These are phyloP conservation scores for Candida tallmaniae DNA, from an alignment of 805 yeast species.

Conservation along the genomic window DNA sequence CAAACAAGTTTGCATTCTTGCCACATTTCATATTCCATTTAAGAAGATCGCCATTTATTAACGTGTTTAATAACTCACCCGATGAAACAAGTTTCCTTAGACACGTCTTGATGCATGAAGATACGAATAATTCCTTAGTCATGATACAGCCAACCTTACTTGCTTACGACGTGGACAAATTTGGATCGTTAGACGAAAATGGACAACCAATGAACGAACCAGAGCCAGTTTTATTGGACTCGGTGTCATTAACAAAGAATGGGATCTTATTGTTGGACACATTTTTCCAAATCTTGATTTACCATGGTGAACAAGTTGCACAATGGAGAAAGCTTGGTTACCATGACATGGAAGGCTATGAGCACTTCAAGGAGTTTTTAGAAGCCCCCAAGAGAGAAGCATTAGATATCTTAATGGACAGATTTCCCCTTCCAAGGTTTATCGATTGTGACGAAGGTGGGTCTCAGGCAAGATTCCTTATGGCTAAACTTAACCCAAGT, in stretches of 20 bases:
- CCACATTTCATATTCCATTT: conserved; percentile 96
- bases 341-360: conserved; percentile 58
- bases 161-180: conserved; percentile 46
- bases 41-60: conserved; percentile 93
- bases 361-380: conserved; percentile 53
- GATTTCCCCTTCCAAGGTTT: conserved; percentile 79
- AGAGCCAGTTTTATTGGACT: conserved; percentile 87
- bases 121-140: conserved; percentile 84
- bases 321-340: conserved; percentile 64
- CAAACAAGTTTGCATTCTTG: conserved; percentile 78
- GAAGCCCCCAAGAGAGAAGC: conserved; percentile 64
- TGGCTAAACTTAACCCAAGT: conserved; percentile 92
- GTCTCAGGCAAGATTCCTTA: conserved; percentile 94
- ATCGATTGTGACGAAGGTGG: conserved; percentile 98
- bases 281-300: conserved; percentile 64
- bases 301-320: conserved; percentile 62
- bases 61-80: conserved; percentile 96
- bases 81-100: conserved; percentile 98
- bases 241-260: conserved; percentile 87
- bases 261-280: conserved; percentile 81
- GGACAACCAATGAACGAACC: conserved; percentile 53
- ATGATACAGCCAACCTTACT: conserved; percentile 97
- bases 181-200: conserved; percentile 30
- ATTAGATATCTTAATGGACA: conserved; percentile 56
- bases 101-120: conserved; percentile 87